Evolutionary conservation across 768 basidiomycete species (phyloP).

Genomic region (Termitomyces sp.): DNA sequence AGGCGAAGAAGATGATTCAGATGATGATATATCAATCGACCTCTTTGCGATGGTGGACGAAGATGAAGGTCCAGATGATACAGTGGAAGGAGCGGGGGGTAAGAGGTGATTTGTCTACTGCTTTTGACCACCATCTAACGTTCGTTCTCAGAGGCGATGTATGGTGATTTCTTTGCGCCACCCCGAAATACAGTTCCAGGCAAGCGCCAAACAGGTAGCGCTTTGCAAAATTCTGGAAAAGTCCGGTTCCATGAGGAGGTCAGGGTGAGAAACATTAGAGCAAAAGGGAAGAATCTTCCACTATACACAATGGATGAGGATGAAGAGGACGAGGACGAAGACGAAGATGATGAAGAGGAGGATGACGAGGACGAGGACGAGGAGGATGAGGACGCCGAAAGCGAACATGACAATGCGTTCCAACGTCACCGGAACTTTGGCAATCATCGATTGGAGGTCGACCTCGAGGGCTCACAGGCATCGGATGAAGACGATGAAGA

Average conservation of each 20-base stretch:
- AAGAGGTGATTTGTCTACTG: constrained; percentile 19
- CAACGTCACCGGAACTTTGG: background rate
- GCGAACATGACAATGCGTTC: background rate
- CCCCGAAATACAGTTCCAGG: constrained; percentile 31
- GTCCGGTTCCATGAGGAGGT: constrained; percentile 85
- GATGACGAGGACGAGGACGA: constrained; percentile 29
- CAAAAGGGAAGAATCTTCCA: constrained; percentile 63
- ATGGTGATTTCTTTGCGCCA: constrained; percentile 79
- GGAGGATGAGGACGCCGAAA: constrained; percentile 22
- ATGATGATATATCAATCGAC: constrained; percentile 56
- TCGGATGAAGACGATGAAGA: constrained; percentile 30
- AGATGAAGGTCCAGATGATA: constrained; percentile 41
- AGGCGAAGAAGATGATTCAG: constrained; percentile 40
- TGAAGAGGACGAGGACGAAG: constrained; percentile 32
- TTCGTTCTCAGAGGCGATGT: constrained; percentile 51
- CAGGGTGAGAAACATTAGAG: constrained; percentile 75
- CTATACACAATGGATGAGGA: constrained; percentile 42
- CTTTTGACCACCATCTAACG: background rate
- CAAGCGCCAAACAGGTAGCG: constrained; percentile 14
- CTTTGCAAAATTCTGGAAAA: constrained; percentile 28
- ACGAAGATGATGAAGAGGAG: constrained; percentile 26
- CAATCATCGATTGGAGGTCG: constrained; percentile 24
- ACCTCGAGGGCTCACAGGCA: constrained; percentile 16
- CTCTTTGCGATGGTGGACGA: constrained; percentile 62
- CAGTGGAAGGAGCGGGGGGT: constrained; percentile 40